Evolutionary conservation across 345 rosid species (phyloP).

Genomic region (Murraya koenigii): DNA sequence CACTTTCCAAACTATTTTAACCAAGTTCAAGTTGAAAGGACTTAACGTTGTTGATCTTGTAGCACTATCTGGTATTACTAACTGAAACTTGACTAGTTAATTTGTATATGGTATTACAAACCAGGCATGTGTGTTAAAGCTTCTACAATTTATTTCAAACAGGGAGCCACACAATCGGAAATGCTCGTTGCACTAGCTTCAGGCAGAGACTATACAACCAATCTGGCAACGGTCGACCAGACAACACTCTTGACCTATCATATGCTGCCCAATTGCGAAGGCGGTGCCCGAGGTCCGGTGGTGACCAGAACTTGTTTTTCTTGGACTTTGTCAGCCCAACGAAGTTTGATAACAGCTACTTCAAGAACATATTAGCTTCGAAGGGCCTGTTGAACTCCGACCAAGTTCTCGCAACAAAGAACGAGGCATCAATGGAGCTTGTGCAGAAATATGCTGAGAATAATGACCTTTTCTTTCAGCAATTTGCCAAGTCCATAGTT

Average conservation of each 20-base stretch:
- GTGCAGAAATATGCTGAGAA: conserved; percentile 72
- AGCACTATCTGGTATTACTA: conserved; percentile 66
- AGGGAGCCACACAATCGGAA: conserved; percentile 96
- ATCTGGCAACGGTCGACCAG: conserved; percentile 74
- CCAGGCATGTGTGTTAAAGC: not conserved
- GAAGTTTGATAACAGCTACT: conserved; percentile 78
- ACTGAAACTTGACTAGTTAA: not conserved
- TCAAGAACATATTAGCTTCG: conserved; percentile 64
- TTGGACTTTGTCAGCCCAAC: conserved; percentile 57
- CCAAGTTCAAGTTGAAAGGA: conserved; percentile 60
- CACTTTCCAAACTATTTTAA: conserved; percentile 64
- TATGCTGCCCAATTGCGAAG: conserved; percentile 48
- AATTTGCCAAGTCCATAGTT: conserved; percentile 81
- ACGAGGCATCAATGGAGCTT: conserved; percentile 49
- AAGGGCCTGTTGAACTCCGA: conserved; percentile 84
- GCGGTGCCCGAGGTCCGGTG: conserved; percentile 62
- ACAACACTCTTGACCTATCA: conserved; percentile 59
- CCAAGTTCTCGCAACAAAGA: conserved; percentile 64
- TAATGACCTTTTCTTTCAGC: conserved; percentile 61
- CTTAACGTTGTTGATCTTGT: conserved; percentile 77
- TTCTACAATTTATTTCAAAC: conserved; percentile 3
- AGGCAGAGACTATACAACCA: conserved; percentile 92
- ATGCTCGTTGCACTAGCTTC: conserved; percentile 81
- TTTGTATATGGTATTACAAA: not conserved
- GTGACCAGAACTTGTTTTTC: conserved; percentile 65